Conservation (phyloP, 495 filamentous ascomycete species). For the Penicillium steckii region DNA sequence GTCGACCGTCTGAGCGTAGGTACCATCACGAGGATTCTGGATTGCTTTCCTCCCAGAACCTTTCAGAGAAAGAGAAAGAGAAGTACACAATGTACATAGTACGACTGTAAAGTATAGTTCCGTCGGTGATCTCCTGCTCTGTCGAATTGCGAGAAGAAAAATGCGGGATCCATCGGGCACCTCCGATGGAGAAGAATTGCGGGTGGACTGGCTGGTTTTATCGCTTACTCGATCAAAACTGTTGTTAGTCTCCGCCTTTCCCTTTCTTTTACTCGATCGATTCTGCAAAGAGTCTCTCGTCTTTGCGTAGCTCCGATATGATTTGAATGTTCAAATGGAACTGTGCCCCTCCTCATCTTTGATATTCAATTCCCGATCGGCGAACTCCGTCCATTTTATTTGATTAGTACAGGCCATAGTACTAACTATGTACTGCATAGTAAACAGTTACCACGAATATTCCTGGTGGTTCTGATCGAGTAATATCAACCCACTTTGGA, state of each 20-base stretch:
- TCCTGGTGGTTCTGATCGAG: constrained; percentile 7
- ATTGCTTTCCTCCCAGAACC: no score
- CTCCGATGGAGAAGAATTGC: constrained; percentile 14
- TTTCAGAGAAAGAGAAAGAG: no score
- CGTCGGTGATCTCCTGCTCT: not conserved
- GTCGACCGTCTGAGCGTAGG: constrained; percentile 11
- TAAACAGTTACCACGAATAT: no score
- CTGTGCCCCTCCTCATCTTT: not conserved
- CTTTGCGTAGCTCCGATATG: no score
- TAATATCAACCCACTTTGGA: not conserved
- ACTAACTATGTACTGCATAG: no score
- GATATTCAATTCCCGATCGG: not conserved
- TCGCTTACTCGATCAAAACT: constrained; percentile 28
- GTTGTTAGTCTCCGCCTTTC: not conserved
- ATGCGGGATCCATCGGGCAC: no score
- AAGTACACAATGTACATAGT: not conserved
- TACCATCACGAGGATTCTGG: no score
- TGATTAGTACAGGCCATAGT: no score
- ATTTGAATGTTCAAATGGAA: no score
- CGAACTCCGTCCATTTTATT: constrained; percentile 5
- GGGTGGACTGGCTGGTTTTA: constrained; percentile 3
- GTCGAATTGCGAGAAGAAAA: not conserved
- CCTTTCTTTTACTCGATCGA: constrained; percentile 24
- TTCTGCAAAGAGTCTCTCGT: constrained; percentile 7
- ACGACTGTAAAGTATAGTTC: not conserved